A percentile compares a stretch with the other conserved stretches of the same genome.
phyloP scores from a whole-genome alignment of 441 rosid genomes.

The Erysimum cheiri region DNA sequence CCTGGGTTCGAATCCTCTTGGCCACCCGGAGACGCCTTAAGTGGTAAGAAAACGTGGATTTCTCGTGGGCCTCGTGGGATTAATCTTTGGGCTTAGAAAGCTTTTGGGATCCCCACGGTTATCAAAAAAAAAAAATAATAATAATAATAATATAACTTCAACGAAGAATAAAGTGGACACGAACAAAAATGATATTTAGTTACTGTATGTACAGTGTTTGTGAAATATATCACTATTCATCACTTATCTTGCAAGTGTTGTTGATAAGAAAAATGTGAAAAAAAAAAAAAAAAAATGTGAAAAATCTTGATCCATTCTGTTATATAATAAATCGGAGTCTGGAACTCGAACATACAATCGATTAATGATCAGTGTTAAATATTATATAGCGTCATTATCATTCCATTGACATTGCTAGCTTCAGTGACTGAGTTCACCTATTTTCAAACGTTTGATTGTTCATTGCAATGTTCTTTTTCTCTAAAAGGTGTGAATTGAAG shows the following conservation, averaged over 20 bases:
- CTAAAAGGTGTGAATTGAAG: not conserved
- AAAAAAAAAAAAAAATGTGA: too few relatives aligned
- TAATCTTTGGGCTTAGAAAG: too few relatives aligned
- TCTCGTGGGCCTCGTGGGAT: too few relatives aligned
- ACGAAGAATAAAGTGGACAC: not conserved
- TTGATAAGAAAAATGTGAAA: too few relatives aligned
- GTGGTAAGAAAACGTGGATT: too few relatives aligned
- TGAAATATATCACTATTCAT: slow-evolving; percentile 25
- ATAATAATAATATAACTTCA: not conserved
- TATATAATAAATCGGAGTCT: slow-evolving; percentile 9
- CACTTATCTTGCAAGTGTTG: not conserved
- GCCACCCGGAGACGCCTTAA: too few relatives aligned
- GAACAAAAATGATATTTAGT: not conserved
- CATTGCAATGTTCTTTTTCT: slow-evolving; percentile 11
- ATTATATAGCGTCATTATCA: slow-evolving; percentile 15
- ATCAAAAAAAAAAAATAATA: too few relatives aligned
- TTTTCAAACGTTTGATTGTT: slow-evolving; percentile 12
- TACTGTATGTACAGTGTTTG: slow-evolving; percentile 13
- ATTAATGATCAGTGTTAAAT: not conserved
- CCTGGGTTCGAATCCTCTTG: too few relatives aligned
- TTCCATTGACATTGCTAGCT: slow-evolving; percentile 24
- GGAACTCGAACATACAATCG: not conserved
- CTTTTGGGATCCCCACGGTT: too few relatives aligned
- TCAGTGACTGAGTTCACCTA: slow-evolving; percentile 2
- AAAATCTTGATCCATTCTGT: not conserved